These are phyloP conservation scores for Phytophthora fragariaefolia DNA, from an alignment of 352 stramenopile species.

Conservation along the genomic window DNA sequence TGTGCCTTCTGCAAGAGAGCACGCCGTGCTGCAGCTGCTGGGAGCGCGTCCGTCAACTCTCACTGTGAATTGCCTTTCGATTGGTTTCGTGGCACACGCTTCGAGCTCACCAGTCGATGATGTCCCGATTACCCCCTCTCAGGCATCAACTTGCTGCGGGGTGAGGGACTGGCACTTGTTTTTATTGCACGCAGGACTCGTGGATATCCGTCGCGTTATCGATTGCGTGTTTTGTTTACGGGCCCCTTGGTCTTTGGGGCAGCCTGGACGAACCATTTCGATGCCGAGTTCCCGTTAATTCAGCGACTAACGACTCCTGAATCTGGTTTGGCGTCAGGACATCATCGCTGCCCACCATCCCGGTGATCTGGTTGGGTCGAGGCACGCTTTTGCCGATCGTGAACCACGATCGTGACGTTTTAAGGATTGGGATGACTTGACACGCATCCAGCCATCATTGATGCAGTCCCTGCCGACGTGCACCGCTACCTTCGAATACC, in stretches of 20 bases:
- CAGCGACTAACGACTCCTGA: slow-evolving; percentile 20
- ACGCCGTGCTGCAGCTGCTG: too few relatives aligned
- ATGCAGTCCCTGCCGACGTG: too few relatives aligned
- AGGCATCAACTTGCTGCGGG: too few relatives aligned
- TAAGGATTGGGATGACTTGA: slow-evolving; percentile 10
- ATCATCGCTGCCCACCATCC: slow-evolving; percentile 22
- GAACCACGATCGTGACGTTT: background rate
- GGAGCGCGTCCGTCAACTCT: background rate
- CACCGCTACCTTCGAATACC: too few relatives aligned
- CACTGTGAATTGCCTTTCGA: background rate
- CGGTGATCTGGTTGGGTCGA: slow-evolving; percentile 27
- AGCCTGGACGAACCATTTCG: slow-evolving; percentile 11
- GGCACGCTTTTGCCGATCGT: slow-evolving; percentile 14
- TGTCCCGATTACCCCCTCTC: background rate
- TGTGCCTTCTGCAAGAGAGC: too few relatives aligned
- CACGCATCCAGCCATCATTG: too few relatives aligned
- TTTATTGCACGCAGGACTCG: slow-evolving; percentile 6
- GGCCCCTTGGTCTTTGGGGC: background rate
- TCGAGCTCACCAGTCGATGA: background rate
- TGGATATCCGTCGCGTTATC: slow-evolving; percentile 12
- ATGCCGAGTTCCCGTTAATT: slow-evolving; percentile 8
- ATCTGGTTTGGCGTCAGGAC: slow-evolving; percentile 10
- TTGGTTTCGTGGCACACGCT: slow-evolving; percentile 17
- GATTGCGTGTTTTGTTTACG: slow-evolving; percentile 12
- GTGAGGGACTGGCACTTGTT: slow-evolving; percentile 7